Base-by-base conservation (phyloP, 2,329 filamentous ascomycete species). In the Emergomyces africanus region DNA sequence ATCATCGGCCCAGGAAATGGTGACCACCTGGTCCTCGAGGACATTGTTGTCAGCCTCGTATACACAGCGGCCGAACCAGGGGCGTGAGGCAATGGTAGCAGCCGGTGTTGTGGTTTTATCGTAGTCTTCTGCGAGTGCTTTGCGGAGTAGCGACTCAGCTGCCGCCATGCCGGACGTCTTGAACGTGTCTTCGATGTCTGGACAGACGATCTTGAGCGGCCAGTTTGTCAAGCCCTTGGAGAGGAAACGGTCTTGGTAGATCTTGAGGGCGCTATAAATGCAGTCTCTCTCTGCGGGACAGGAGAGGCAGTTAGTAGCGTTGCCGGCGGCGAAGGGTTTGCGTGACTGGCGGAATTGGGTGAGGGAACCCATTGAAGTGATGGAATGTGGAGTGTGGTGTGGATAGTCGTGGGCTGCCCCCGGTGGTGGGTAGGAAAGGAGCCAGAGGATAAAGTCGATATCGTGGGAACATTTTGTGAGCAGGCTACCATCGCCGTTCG, bases 381-480 rank as follows among this genome's bases (percentile, higher is more conserved):
- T 80, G 0, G 80, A 82, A 5, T 83, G 79, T 0, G 92, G 92
- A 0, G 92, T 77, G 71, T 96, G 91, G 0, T 87, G 81, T 15
- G 77, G 71, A 5, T 70, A 63, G 33, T 67, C 67, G 9, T 73
- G 71, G 8, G 72, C 72, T 1, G 72, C 66, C 14, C 77, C 74
- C 1, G 77, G 68, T 0, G 80, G 72, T 0, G 89, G 88, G 0
- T 88, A 89, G 68, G 86, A 92, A 12, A 97, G 80, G 53, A 97
- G 76, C 94, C 94, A 99, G 18, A 97, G 78, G 4, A 97, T 75
- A 60, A 97, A 83, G 69, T 99, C 94, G 55, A 99, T 88, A 66
- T 99, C 94, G 59, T 99, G 94, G 66, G 94, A 97, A 61, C 89
- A 95, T 74, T 97, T 99, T 2, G 92, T 96, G 35, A 99, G 79